phyloP scores from a whole-genome alignment of 1,139 yeast species.

The Magnusiomyces tetraspermus region DNA sequence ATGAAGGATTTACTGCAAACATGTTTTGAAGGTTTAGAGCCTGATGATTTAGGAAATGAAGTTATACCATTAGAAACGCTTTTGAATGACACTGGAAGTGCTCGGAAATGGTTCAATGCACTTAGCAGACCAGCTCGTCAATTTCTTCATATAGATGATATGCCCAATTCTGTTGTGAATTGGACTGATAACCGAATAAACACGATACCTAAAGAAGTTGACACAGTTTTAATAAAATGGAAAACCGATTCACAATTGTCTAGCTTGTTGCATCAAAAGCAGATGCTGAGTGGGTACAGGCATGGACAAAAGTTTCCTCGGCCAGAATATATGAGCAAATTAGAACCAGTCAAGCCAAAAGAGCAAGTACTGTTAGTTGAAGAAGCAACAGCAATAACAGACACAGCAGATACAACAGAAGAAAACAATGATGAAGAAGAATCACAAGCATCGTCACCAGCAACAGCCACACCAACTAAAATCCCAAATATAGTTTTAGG shows the following conservation, averaged over 20 bases:
- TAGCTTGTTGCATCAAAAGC: background rate
- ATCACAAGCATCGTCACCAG: background rate
- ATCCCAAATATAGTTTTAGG: constrained; percentile 14
- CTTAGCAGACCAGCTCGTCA: background rate
- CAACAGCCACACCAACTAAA: background rate
- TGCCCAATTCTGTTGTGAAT: background rate
- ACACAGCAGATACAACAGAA: background rate
- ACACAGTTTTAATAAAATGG: background rate
- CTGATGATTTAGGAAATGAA: background rate
- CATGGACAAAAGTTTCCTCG: background rate
- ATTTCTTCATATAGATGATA: constrained; percentile 1
- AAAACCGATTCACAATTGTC: background rate
- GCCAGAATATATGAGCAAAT: background rate
- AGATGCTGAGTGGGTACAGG: background rate
- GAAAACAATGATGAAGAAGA: background rate
- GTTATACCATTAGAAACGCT: background rate
- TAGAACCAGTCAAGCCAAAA: background rate
- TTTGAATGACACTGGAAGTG: background rate
- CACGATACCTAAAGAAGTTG: background rate
- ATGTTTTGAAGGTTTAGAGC: background rate
- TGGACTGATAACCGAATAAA: background rate
- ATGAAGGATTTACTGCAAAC: background rate
- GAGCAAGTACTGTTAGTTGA: no score
- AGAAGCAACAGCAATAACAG: background rate
- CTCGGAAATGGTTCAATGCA: constrained; percentile 3